Evolutionary conservation across 1,284 basidiomycete genomes (phyloP), one percentile per base, ranked within the genome.

Genomic region (Tilletia indica): DNA sequence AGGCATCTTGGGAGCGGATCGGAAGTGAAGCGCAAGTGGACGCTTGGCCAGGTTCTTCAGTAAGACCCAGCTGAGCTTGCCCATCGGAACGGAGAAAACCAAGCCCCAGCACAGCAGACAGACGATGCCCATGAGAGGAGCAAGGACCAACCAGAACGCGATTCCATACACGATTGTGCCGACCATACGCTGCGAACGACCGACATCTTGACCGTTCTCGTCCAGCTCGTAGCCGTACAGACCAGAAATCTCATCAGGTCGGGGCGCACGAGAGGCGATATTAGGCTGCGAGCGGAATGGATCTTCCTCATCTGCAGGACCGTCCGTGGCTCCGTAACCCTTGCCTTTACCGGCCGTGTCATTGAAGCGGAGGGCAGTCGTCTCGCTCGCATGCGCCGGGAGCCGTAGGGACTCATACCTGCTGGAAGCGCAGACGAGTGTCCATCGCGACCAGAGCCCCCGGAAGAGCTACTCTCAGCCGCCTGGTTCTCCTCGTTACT

Each of bases 71-170:
- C 91, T 93, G 64, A 99, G 88, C 85, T 93, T 96, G 47, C 95
- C 97, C 97, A 99, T 99, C 6, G 97, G 97, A 74, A 99, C 93
- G 51, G 95, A 92, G 82, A 99, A 88, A 73, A 99, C 91, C 74
- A 94, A 88, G 36, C 88, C 93, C 94, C 95, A 99, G 86, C 95
- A 98, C 61, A 94, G 86, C 71, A 93, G 83, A 83, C 94, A 83
- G 61, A 82, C 79, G 36, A 78, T 63, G 67, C 82, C 83, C 89
- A 99, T 91, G 73, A 93, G 86, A 3, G 97, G 97, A 0, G 93
- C 92, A 79, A 99, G 90, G 80, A 97, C 85, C 72, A 88, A 86
- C 91, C 92, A 96, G 86, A 94, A 99, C 75, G 89, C 87, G 45
- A 90, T 80, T 14, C 76, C 78, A 67, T 83, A 84, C 0, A 79